phyloP scores from a whole-genome alignment of 139 green algal species.

The Chlamydomonas asymmetrica region DNA sequence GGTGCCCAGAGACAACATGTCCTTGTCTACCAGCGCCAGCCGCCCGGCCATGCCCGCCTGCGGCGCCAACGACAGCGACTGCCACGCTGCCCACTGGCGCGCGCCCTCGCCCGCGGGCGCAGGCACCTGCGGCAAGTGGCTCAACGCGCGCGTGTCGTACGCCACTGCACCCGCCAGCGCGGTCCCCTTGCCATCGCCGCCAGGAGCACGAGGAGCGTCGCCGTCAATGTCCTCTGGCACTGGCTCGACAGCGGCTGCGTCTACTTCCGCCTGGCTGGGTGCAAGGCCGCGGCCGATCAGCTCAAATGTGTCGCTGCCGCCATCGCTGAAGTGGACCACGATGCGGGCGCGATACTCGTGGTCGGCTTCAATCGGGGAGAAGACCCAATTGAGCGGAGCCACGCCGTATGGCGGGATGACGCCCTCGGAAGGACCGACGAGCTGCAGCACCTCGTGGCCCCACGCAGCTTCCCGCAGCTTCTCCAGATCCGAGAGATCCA shows the following conservation, averaged over 20 bases:
- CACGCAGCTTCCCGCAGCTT: conserved; percentile 14
- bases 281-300: conserved; percentile 41
- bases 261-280: too few relatives aligned
- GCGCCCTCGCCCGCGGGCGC: background rate
- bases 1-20: conserved; percentile 16
- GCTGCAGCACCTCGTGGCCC: conserved; percentile 36
- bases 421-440: conserved; percentile 31
- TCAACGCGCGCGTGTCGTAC: too few relatives aligned
- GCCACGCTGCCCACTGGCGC: conserved; percentile 18
- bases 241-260: too few relatives aligned
- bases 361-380: conserved; percentile 55
- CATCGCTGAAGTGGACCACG: conserved; percentile 42
- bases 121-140: background rate
- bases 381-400: conserved; percentile 46
- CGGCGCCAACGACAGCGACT: conserved; percentile 1
- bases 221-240: too few relatives aligned
- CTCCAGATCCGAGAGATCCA: conserved; percentile 18
- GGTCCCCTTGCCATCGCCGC: too few relatives aligned
- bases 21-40: conserved; percentile 23
- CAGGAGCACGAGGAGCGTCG: too few relatives aligned
- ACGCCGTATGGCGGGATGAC: conserved; percentile 34
- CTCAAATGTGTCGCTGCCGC: conserved; percentile 3
- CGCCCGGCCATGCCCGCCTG: conserved; percentile 21
- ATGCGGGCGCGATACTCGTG: conserved; percentile 22
- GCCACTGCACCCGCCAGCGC: too few relatives aligned